Evolutionary conservation across 2,329 filamentous ascomycete genomes (phyloP).

Genomic region (Botrytis deweyae): DNA sequence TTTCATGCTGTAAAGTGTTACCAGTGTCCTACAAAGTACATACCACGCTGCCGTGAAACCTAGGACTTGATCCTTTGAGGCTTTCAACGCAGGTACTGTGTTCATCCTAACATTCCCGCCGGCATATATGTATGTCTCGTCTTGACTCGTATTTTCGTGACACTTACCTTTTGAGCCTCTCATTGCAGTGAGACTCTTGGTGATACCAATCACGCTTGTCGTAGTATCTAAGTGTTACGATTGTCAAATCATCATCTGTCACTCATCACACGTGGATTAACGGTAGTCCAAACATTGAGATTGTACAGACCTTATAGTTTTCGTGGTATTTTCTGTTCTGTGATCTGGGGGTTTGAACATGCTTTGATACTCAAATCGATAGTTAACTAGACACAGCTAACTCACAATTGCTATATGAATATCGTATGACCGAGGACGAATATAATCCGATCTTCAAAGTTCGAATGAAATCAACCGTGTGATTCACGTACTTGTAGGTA

Average conservation of each 20-base stretch:
- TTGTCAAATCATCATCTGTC: background rate
- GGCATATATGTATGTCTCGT: slow-evolving; percentile 10
- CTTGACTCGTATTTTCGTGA: background rate
- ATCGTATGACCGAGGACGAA: background rate
- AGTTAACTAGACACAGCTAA: background rate
- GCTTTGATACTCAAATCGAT: background rate
- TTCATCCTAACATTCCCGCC: background rate
- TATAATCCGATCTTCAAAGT: background rate
- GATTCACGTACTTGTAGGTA: background rate
- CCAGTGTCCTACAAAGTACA: background rate
- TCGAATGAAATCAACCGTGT: no score
- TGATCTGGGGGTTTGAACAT: background rate
- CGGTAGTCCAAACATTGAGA: background rate
- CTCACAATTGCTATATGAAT: background rate
- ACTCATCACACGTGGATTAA: background rate
- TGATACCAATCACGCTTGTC: background rate
- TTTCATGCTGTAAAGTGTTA: background rate
- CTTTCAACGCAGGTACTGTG: background rate
- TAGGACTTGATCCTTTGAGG: background rate
- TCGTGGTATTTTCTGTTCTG: background rate
- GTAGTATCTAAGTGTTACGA: background rate
- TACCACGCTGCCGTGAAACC: background rate
- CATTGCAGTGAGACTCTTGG: background rate
- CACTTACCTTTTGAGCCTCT: background rate
- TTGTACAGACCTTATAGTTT: background rate